phyloP scores from a whole-genome alignment of 75 land plant species.

The Picea glauca region DNA sequence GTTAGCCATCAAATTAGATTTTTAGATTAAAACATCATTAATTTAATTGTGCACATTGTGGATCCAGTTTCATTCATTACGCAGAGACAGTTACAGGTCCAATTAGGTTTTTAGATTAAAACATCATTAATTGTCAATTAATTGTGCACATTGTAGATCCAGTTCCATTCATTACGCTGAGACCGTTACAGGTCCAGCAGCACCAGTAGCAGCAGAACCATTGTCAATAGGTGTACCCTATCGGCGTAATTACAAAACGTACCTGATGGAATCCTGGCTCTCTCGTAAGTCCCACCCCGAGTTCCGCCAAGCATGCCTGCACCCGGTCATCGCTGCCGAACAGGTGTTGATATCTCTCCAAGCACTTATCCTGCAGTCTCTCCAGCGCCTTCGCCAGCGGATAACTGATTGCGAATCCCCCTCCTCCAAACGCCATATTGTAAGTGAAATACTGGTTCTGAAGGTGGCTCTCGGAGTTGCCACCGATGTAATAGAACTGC shows the following conservation, averaged over 20 bases:
- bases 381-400: conserved; percentile 18
- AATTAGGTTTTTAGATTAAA: too few relatives aligned
- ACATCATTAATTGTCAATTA: too few relatives aligned
- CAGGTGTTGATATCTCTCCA: conserved; percentile 16
- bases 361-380: conserved; percentile 21
- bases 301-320: conserved; percentile 19
- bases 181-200: too few relatives aligned
- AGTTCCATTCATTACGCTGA: too few relatives aligned
- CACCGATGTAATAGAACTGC: conserved; percentile 60
- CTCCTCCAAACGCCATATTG: conserved; percentile 31
- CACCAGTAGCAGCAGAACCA: too few relatives aligned
- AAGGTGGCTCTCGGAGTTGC: conserved; percentile 53
- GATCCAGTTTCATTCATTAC: too few relatives aligned
- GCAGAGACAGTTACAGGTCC: too few relatives aligned
- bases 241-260: background rate
- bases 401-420: conserved; percentile 26
- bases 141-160: too few relatives aligned
- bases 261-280: conserved; percentile 35
- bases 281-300: conserved; percentile 19
- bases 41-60: too few relatives aligned
- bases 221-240: too few relatives aligned
- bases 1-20: too few relatives aligned
- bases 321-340: conserved; percentile 28
- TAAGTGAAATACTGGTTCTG: conserved; percentile 30
- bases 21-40: too few relatives aligned